phyloP scores from a whole-genome alignment of 192 early-diverging fungal genomes.

The Neocallimastix lanati region DNA sequence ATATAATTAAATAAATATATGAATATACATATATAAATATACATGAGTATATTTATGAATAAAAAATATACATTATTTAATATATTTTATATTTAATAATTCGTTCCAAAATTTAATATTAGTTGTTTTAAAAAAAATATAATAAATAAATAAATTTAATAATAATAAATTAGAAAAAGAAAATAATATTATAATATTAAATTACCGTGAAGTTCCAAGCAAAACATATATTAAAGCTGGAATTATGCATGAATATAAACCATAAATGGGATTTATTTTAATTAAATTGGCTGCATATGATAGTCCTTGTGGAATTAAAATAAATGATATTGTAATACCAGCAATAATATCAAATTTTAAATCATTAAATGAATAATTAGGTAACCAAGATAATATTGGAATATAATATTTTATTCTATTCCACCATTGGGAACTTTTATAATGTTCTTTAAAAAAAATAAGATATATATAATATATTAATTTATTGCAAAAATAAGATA shows the following conservation, averaged over 20 bases:
- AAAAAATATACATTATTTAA: too few relatives aligned
- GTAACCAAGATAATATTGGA: neutral
- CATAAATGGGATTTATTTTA: conserved; percentile 67
- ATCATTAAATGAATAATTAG: neutral
- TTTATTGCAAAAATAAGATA: too few relatives aligned
- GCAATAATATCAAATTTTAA: neutral
- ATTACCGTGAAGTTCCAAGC: conserved; percentile 76
- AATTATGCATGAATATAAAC: conserved; percentile 72
- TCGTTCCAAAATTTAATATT: too few relatives aligned
- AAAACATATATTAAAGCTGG: conserved; percentile 71
- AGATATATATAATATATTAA: neutral
- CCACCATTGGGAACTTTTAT: neutral
- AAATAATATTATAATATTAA: neutral
- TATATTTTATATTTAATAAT: too few relatives aligned
- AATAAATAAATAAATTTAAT: neutral
- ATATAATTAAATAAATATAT: too few relatives aligned
- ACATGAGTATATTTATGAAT: too few relatives aligned
- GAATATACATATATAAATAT: too few relatives aligned
- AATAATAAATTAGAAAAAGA: conserved; percentile 1
- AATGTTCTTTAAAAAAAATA: neutral
- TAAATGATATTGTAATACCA: neutral
- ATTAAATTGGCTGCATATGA: conserved; percentile 82
- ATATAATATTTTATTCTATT: neutral
- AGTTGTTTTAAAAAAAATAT: neutral
- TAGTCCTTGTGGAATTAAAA: conserved; percentile 57